Evolutionary conservation across 2,329 filamentous ascomycete genomes (phyloP), one percentile per base, ranked within the genome.

Genomic region (Beauveria brongniartii): DNA sequence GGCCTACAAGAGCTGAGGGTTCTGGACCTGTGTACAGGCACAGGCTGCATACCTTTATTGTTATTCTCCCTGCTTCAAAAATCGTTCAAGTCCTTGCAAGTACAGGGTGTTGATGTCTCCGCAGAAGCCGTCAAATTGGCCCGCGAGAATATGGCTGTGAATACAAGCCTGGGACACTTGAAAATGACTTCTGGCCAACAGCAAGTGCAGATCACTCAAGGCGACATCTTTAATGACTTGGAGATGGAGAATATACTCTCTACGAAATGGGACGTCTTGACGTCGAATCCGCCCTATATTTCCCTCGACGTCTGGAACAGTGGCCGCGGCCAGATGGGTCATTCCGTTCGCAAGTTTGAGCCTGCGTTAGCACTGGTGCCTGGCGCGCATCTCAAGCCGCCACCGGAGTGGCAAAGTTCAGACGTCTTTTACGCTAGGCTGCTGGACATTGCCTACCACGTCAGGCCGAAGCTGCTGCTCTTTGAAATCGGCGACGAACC

Each of bases 271-370:
- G 86, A 95, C 64, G 75, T 97, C 4, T 74, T 99, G 1, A 82
- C 94, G 41, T 89, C 89, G 1, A 99, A 99, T 69, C 94, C 94
- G 18, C 94, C 94, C 0, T 97, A 97, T 71, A 87, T 97, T 55
- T 95, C 92, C 2, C 75, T 78, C 0, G 65, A 70, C 44, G 67
- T 73, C 10, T 79, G 76, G 76, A 62, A 71, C 41, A 64, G 72
- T 3, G 76, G 74, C 20, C 67, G 67, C 12, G 73, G 73, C 18
- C 72, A 78, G 37, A 65, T 79, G 50, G 83, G 82, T 8, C 92
- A 90, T 68, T 93, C 90, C 14, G 93, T 97, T 34, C 83, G 91
- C 18, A 85, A 85, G 51, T 91, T 85, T 70, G 94, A 99, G 73
- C 94, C 94, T 3, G 83, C 78, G 64, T 74, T 90, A 14, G 94